Percentiles rank a stretch among this genome's conserved stretches.
phyloP scores from a whole-genome alignment of 371 early-diverging fungal genomes.

The Apophysomyces elegans region DNA sequence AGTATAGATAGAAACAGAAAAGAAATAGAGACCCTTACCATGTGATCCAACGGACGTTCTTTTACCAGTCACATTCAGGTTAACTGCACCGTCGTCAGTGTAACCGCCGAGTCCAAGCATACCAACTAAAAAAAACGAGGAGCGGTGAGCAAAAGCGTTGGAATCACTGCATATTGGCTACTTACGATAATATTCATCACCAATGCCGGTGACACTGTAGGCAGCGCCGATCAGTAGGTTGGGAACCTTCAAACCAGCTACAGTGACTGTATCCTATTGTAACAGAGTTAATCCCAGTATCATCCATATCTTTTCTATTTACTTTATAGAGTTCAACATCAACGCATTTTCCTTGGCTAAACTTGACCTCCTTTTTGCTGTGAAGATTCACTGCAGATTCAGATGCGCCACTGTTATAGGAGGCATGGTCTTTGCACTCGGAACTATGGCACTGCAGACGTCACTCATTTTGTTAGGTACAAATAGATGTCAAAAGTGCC shows the following conservation, averaged over 20 bases:
- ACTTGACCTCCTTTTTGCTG: slow-evolving; percentile 41
- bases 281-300: background rate
- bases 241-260: slow-evolving; percentile 40
- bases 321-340: slow-evolving; percentile 46
- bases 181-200: slow-evolving; percentile 45
- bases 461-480: slow-evolving; percentile 5
- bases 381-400: slow-evolving; percentile 41
- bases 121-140: slow-evolving; percentile 14
- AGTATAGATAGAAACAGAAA: slow-evolving; percentile 5
- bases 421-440: slow-evolving; percentile 35
- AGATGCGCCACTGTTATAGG: slow-evolving; percentile 39
- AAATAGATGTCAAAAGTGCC: background rate
- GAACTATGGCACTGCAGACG: slow-evolving; percentile 39
- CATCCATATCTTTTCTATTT: slow-evolving; percentile 8
- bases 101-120: slow-evolving; percentile 46
- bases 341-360: slow-evolving; percentile 44
- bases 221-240: slow-evolving; percentile 49
- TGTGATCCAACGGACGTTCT: background rate
- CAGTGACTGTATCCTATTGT: slow-evolving; percentile 40
- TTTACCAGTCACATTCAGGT: slow-evolving; percentile 13
- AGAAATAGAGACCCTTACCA: background rate
- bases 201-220: slow-evolving; percentile 44
- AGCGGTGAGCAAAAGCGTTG: background rate
- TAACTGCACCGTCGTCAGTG: slow-evolving; percentile 37
- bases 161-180: background rate